Evolutionary conservation across 352 stramenopile species (phyloP).

Genomic region (Phytophthora capsici): DNA sequence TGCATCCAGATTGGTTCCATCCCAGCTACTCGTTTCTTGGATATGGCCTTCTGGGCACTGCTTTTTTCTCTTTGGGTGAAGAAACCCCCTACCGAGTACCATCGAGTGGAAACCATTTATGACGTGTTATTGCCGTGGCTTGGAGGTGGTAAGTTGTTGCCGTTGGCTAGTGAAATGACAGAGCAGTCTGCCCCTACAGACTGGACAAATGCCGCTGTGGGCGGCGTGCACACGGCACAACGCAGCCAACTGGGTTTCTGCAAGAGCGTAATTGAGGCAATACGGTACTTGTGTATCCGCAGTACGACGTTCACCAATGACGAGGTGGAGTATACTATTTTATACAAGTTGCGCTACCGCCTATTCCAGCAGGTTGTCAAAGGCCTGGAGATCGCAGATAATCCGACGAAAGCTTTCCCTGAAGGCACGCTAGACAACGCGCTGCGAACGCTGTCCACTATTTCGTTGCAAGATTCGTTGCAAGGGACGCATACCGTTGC

Average conservation of each 20-base stretch:
- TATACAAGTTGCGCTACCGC: slow-evolving; percentile 78
- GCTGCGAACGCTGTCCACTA: slow-evolving; percentile 60
- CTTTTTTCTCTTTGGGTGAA: slow-evolving; percentile 88
- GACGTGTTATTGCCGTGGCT: slow-evolving; percentile 91
- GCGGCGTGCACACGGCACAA: slow-evolving; percentile 61
- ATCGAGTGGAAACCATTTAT: slow-evolving; percentile 89
- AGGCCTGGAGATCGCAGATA: slow-evolving; percentile 59
- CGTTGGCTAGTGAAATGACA: slow-evolving; percentile 50
- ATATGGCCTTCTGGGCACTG: slow-evolving; percentile 88
- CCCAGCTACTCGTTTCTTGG: slow-evolving; percentile 63
- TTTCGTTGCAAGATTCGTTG: slow-evolving; percentile 76
- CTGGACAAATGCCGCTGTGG: slow-evolving; percentile 43
- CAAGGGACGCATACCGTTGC: slow-evolving; percentile 73
- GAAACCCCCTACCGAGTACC: slow-evolving; percentile 86
- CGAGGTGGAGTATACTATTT: slow-evolving; percentile 73
- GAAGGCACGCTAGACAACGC: slow-evolving; percentile 60
- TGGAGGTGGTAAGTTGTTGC: slow-evolving; percentile 72
- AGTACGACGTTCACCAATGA: slow-evolving; percentile 59
- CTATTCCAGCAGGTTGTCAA: slow-evolving; percentile 62
- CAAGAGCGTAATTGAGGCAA: slow-evolving; percentile 82
- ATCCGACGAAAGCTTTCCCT: slow-evolving; percentile 58
- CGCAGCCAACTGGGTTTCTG: slow-evolving; percentile 81
- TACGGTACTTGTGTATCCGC: slow-evolving; percentile 72
- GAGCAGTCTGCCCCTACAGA: slow-evolving; percentile 26
- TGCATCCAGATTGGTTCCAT: slow-evolving; percentile 76